Evolutionary conservation across 1,139 yeast species (phyloP).

Genomic region (Sugiyamaella castrensis): DNA sequence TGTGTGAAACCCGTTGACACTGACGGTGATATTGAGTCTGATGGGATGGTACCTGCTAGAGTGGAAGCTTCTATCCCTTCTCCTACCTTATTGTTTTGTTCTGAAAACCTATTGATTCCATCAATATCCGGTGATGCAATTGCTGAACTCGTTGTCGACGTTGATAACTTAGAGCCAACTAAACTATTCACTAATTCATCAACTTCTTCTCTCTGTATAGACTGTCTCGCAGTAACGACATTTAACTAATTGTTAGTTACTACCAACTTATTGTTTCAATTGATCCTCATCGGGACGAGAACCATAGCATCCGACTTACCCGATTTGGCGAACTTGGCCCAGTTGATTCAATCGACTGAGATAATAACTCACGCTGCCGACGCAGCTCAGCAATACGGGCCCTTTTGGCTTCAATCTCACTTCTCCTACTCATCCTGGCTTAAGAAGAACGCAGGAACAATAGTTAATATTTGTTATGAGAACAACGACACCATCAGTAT

Average conservation of each 20-base stretch:
- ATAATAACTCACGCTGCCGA: constrained; percentile 34
- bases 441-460: background rate
- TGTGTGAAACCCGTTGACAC: background rate
- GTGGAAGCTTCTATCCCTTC: background rate
- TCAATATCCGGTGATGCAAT: constrained; percentile 3
- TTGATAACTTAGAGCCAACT: constrained; percentile 16
- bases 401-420: constrained; percentile 47
- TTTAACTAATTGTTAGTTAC: constrained; percentile 1
- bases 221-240: background rate
- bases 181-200: constrained; percentile 27
- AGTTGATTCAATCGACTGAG: background rate
- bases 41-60: background rate
- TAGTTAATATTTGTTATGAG: background rate
- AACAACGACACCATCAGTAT: too few species aligned
- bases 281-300: too few species aligned
- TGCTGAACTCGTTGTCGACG: background rate
- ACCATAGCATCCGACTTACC: constrained; percentile 4
- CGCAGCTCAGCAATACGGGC: constrained; percentile 47
- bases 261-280: background rate
- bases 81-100: background rate
- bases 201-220: constrained; percentile 17
- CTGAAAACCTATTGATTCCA: background rate
- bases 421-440: constrained; percentile 27
- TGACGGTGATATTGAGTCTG: background rate
- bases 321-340: constrained; percentile 13